Conservation (phyloP, 2,329 filamentous ascomycete genomes). For the Onygena corvina region DNA sequence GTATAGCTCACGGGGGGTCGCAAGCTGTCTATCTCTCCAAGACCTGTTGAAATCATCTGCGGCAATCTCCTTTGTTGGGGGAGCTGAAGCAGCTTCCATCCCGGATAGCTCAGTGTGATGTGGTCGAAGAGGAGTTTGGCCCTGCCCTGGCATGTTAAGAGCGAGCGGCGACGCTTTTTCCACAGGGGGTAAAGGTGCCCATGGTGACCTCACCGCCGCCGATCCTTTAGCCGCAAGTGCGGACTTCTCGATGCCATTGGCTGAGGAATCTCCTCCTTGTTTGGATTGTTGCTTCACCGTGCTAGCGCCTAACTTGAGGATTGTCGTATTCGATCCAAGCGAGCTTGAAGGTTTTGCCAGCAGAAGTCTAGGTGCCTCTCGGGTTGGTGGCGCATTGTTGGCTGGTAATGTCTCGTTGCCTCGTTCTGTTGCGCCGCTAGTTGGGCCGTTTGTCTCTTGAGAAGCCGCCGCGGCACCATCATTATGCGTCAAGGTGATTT, state of each 20-base stretch:
- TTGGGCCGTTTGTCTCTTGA: constrained; percentile 17
- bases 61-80: constrained; percentile 67
- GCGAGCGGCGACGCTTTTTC: constrained; percentile 63
- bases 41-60: constrained; percentile 85
- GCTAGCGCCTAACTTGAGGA: constrained; percentile 38
- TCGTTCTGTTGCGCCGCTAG: neutral
- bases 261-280: constrained; percentile 34
- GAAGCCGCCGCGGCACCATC: constrained; percentile 20
- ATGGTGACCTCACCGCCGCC: constrained; percentile 73
- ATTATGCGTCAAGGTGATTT: constrained; percentile 45
- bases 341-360: constrained; percentile 31
- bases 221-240: constrained; percentile 40
- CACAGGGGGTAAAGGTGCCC: constrained; percentile 75
- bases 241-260: constrained; percentile 43
- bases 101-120: constrained; percentile 45
- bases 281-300: constrained; percentile 36
- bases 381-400: constrained; percentile 8
- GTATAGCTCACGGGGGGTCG: constrained; percentile 63
- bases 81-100: constrained; percentile 43
- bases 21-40: constrained; percentile 55
- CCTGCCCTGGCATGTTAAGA: constrained; percentile 42
- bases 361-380: constrained; percentile 22
- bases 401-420: constrained; percentile 18
- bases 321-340: constrained; percentile 39
- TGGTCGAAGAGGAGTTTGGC: constrained; percentile 38